Evolutionary conservation across 31 red algal genomes (phyloP), one percentile per base, ranked within the genome.

Genomic region (Porphyra umbilicalis): DNA sequence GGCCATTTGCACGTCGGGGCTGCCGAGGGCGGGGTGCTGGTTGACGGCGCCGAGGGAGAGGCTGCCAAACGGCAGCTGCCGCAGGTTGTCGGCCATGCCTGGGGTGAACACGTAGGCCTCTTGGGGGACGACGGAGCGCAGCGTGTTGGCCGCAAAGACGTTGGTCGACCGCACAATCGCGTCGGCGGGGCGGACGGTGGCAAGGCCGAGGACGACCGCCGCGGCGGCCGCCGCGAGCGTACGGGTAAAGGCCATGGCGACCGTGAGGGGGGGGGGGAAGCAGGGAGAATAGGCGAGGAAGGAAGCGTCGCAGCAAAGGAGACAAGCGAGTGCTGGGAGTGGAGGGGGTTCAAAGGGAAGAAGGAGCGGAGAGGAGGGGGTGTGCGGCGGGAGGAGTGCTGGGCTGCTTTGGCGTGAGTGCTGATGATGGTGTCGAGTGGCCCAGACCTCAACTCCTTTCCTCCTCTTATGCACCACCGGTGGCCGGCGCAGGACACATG

Each of bases 1-100:
- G 30, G 79, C 68, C 46, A 80, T 81, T 77, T 92, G 90, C 10
- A 92, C 90, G 79, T 92, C 90, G n/a, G 79, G 75, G 9, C 81
- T 85, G 35, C 37, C 90, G 8, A 92, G 76, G n/a, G 84, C 85
- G 13, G 90, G 90, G 77, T 84, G 88, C 20, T 79, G 76, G 7
- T 38, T 34, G 31, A 92, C 9, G 37, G 87, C 81, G 16, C 82
- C 90, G 31, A 88, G 57, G 57, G 57, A 71, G 57, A 71, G 57
- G 57, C 57, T 71, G 2, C 57, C 57, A 71, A 71, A 71, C 11
- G 57, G 57, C 3, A 71, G 57, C 20, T 18, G 6, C 14, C 25
- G 57, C 25, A 71, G 5, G 25, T 71, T 71, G 57, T 18, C 57
- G 57, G 57, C 25, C 13, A 71, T 71, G 25, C 25, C 14, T 29